phyloP scores from a whole-genome alignment of 345 rosid species.

The Pistacia integerrima region DNA sequence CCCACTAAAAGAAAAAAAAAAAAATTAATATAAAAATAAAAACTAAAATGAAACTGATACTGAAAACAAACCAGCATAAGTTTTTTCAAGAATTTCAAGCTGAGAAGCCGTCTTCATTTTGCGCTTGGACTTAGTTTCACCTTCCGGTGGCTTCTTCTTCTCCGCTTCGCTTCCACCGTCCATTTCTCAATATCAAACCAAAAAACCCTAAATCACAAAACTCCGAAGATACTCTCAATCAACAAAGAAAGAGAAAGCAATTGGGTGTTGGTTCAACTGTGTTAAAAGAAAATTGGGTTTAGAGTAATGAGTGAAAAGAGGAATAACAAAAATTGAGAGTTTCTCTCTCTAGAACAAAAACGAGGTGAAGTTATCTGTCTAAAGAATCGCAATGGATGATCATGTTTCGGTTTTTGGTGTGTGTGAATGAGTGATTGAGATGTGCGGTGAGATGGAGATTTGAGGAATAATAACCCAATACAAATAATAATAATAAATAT shows the following conservation, averaged over 20 bases:
- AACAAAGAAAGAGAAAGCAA: background rate
- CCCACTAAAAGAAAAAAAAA: background rate
- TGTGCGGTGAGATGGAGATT: slow-evolving; percentile 59
- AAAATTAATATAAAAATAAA: background rate
- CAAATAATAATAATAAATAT: slow-evolving; percentile 6
- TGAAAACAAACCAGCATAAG: slow-evolving; percentile 61
- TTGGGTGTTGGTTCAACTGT: background rate
- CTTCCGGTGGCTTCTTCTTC: slow-evolving; percentile 67
- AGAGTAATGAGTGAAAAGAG: slow-evolving; percentile 41
- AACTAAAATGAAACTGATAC: background rate
- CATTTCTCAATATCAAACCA: slow-evolving; percentile 32
- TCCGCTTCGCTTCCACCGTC: slow-evolving; percentile 52
- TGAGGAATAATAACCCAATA: slow-evolving; percentile 33
- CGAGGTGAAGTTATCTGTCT: slow-evolving; percentile 26
- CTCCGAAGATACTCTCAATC: background rate
- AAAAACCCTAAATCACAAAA: slow-evolving; percentile 9
- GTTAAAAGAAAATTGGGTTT: slow-evolving; percentile 16
- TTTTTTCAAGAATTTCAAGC: slow-evolving; percentile 77
- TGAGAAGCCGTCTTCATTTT: slow-evolving; percentile 96
- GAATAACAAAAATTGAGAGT: slow-evolving; percentile 33
- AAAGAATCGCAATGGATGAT: slow-evolving; percentile 12
- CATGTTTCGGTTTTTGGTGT: background rate
- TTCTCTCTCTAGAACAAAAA: slow-evolving; percentile 19
- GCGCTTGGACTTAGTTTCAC: slow-evolving; percentile 68
- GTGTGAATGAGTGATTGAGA: slow-evolving; percentile 49